Conservation (phyloP, 768 basidiomycete genomes). For the Cystofilobasidium capitatum region DNA sequence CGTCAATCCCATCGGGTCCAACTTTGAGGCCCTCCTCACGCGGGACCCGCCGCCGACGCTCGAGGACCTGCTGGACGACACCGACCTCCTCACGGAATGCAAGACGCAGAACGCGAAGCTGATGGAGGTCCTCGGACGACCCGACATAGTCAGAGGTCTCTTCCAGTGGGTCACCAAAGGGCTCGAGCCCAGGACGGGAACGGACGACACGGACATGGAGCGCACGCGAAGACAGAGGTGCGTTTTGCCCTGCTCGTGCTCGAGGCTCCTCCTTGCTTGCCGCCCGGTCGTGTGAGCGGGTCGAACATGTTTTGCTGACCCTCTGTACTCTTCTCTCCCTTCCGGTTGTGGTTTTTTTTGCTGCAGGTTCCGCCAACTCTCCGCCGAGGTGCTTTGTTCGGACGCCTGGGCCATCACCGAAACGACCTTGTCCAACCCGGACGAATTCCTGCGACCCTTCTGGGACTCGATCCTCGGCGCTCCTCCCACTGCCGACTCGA, state of each 20-base stretch:
- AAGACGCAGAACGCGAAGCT: constrained; percentile 85
- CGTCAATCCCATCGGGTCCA: constrained; percentile 29
- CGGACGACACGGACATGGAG: constrained; percentile 72
- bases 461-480: constrained; percentile 60
- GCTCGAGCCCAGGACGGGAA: constrained; percentile 32
- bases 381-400: constrained; percentile 89
- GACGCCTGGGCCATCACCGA: constrained; percentile 93
- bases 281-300: no score
- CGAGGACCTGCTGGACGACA: constrained; percentile 85
- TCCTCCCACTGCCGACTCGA: background rate
- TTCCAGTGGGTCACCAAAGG: constrained; percentile 58
- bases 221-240: constrained; percentile 74
- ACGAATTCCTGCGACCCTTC: constrained; percentile 70
- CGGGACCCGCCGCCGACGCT: constrained; percentile 44
- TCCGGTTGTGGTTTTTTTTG: background rate
- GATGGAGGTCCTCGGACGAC: constrained; percentile 73
- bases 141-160: constrained; percentile 68
- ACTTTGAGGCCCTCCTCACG: constrained; percentile 26
- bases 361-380: constrained; percentile 71
- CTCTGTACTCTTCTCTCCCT: background rate
- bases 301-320: no score
- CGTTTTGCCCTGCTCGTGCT: no score
- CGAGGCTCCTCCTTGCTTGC: background rate
- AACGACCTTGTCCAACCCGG: constrained; percentile 63
- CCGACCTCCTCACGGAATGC: constrained; percentile 88